These are phyloP conservation scores for Aureobasidium sp. DNA, from an alignment of 2,329 filamentous ascomycete species.

Conservation along the genomic window DNA sequence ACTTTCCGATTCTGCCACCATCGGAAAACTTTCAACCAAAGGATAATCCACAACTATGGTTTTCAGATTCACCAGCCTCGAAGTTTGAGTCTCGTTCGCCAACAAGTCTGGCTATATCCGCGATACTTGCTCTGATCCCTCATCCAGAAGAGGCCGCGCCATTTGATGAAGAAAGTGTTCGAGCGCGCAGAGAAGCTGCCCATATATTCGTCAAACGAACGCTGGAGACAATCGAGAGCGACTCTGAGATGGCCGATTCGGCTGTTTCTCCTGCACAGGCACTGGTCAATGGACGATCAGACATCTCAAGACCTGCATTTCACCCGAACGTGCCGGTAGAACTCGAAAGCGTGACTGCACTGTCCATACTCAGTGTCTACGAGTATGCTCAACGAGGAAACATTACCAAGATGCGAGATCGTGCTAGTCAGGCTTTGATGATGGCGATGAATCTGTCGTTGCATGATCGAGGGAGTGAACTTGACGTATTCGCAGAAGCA, in stretches of 20 bases:
- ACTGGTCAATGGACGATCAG: constrained; percentile 33
- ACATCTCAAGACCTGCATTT: constrained; percentile 35
- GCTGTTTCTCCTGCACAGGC: constrained; percentile 42
- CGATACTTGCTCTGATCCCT: constrained; percentile 44
- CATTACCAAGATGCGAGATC: constrained; percentile 45
- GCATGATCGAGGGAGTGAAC: constrained; percentile 33
- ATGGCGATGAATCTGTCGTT: constrained; percentile 41
- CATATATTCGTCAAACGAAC: constrained; percentile 45
- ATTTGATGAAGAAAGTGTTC: constrained; percentile 34
- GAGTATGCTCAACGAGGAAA: constrained; percentile 50
- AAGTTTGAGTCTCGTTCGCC: constrained; percentile 39
- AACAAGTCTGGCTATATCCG: constrained; percentile 42
- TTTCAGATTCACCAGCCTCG: constrained; percentile 27
- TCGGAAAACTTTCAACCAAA: constrained; percentile 32
- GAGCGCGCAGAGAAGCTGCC: constrained; percentile 42
- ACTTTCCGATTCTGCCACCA: constrained; percentile 44
- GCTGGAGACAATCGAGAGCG: constrained; percentile 44
- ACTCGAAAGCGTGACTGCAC: constrained; percentile 43
- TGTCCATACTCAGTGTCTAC: constrained; percentile 45
- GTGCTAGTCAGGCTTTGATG: constrained; percentile 43
- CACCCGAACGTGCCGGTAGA: constrained; percentile 41
- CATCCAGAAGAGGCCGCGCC: constrained; percentile 36
- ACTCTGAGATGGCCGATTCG: constrained; percentile 40
- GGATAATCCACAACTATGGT: constrained; percentile 26
- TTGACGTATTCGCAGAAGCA: constrained; percentile 40